Base-by-base conservation (phyloP, 306 rosid genomes). In the Cyamopsis tetragonoloba region DNA sequence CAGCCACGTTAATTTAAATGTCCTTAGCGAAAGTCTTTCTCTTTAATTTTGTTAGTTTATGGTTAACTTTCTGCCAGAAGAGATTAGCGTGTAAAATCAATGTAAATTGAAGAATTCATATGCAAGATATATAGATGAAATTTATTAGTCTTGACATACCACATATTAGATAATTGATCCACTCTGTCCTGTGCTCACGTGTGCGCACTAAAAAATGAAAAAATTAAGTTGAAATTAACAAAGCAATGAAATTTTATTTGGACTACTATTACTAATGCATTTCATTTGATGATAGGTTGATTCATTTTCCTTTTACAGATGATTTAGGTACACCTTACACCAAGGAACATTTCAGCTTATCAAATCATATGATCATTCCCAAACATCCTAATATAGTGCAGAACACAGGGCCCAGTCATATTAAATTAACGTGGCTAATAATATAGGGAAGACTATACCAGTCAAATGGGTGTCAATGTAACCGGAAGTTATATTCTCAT, bases 1-100 rank as follows among this genome's bases (percentile, higher is more conserved):
- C 84, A 47, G 84, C 96, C 68, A 89, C 98, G 61, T 84, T 86
- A 70, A 93, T 83, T 44, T 82, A 79, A 44, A 85, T 56, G 62
- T 83, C 83, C 81, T 81, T 81, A 20, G 84, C 89, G 28, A 93
- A 93, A 75, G 80, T 81, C 77, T 60, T 81, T 68, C 96, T 86
- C 91, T 93, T 97, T 68, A 93, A 81, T 67, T 80, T 47, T 83
- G 71, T 86, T 62, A 89, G 79, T 82, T 62, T 83, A 14, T 27
- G 20, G 44, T 93, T 88, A 77, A 93, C 91, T 71, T 80, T 93
- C 96, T 90, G 80, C 64, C 44, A 73, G 50, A 79, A 62, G 75
- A 70, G 64, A 70, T 51, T 49, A 43, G 43, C 72, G 43, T 9
- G 56, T 66, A 22, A 76, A 62, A 49, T 66, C 62, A 70, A 44